Conservation (phyloP, 225 moss, liverwort and hornwort genomes). For the Climacium dendroides region DNA sequence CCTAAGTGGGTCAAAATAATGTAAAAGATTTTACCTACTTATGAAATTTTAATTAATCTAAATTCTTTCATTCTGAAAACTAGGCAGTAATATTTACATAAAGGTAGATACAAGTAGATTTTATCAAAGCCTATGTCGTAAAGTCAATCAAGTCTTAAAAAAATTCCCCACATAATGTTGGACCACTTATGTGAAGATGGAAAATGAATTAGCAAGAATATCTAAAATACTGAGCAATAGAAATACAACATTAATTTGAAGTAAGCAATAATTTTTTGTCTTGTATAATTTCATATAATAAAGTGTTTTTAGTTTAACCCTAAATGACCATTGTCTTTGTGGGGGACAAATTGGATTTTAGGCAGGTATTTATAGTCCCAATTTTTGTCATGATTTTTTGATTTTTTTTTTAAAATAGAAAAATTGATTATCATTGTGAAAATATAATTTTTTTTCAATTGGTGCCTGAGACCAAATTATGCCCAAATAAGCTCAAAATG, state of each 20-base stretch:
- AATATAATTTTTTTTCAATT: too few relatives aligned
- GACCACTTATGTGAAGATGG: not conserved
- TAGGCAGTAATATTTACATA: too few relatives aligned
- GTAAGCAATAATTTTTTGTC: not conserved
- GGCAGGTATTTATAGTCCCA: too few relatives aligned
- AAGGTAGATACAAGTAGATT: not conserved
- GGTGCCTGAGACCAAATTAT: too few relatives aligned
- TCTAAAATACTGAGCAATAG: not conserved
- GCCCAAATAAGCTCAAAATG: too few relatives aligned
- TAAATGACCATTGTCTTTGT: too few relatives aligned
- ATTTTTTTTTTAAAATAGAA: too few relatives aligned
- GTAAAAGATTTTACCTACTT: not conserved
- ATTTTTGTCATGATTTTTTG: too few relatives aligned
- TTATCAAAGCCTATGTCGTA: not conserved
- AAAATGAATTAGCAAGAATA: not conserved
- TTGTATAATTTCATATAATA: not conserved
- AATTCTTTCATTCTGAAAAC: too few relatives aligned
- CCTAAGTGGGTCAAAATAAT: too few relatives aligned
- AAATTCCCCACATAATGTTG: fast-evolving
- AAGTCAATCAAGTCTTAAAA: not conserved
- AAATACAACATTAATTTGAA: not conserved
- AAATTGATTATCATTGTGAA: too few relatives aligned
- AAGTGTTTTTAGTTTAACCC: not conserved
- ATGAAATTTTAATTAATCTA: not conserved
- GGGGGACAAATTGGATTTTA: too few relatives aligned